Evolutionary conservation across 306 rosid species (phyloP), one percentile per base, ranked within the genome.

Genomic region (Malus domestica): DNA sequence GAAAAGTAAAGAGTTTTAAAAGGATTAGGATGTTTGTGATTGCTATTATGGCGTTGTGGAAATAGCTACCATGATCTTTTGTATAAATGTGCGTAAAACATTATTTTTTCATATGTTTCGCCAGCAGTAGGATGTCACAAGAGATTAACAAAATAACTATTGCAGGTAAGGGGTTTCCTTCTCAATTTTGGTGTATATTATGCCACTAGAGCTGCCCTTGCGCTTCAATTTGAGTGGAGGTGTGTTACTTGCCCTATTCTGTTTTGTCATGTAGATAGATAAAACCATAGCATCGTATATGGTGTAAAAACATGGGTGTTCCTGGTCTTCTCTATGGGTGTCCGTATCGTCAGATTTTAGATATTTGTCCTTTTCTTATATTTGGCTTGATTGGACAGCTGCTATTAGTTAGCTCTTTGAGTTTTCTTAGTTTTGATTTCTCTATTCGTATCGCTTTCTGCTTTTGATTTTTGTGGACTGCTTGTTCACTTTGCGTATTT

Each of bases 181-280:
- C 96, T 94, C 77, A 94, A 94, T 76, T 94, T 94, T 75, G 97
- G 98, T 55, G 98, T 94, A 32, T 94, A 94, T 83, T 92, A 91
- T 80, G 95, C 97, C 72, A 94, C 97, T 44, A 87, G 97, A 91
- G 93, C 95, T 74, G 93, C 98, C 75, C 95, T 94, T 80, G 98
- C 97, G 52, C 97, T 94, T 75, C 59, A 92, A 58, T 94, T 94
- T 79, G 90, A 90, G 86, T 94, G 97, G 96, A 92, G 98, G 97
- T 93, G 71, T 71, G 96, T 89, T 67, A 35, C 57, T 86, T 76
- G 64, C 73, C 42, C 10, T 57, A 51, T 78, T 63, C 52, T 78
- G 54, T 59, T 67, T 76, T 27, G 6, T 62, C 54, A 59, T 70
- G 71, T 76, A 72, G 73, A 65, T 52, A 54, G 54, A n/a, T 60